Base-by-base conservation (phyloP, 2,329 filamentous ascomycete genomes). In the Aureobasidium leucospermi region DNA sequence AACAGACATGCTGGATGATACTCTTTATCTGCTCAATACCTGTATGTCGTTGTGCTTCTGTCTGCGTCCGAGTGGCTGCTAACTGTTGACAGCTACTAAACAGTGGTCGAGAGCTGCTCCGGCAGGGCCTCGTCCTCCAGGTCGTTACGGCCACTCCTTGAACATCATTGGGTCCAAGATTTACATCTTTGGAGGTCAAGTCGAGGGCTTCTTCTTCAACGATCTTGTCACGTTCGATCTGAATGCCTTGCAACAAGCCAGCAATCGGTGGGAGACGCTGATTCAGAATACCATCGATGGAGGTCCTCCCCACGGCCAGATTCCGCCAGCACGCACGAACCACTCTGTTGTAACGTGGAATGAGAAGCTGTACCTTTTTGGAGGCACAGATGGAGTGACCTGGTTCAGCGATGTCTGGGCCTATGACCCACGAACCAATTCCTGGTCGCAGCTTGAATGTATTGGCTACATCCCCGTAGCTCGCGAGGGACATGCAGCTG, bases 331-430 rank as follows among this genome's bases (percentile, higher is more conserved):
- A 9, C 84, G 94, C 75, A 99, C 94, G 1, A 99, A 99, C 70
- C 94, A 99, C 74, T 88, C 91, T 1, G 84, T 96, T 66, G 84
- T 99, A 61, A 95, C 89, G 15, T 96, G 84, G 75, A 92, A 94
- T 62, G 94, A 99, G 70, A 94, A 89, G 74, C 84, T 99, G 71
- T 99, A 93, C 70, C 79, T 99, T n/a, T 99, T 99, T 71, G 94
- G 94, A 66, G 94, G 94, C 63, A 99, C 94, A 1, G 96, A 99
- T 70, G 94, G 94, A 42, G 84, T 92, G 59, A 86, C 89, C 68
- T 99, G 94, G 95, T 99, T 97, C 77, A 99, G 97, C 72, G 94
- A 99, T 71, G 94, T 99, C 49, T 99, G 94, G 94, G 90, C 87
- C 56, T 99, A 94, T 71, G 93, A 96, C 68, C 89, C 92, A 7